A percentile compares a stretch with the other conserved stretches of the same genome.
phyloP scores from a whole-genome alignment of 1,284 basidiomycete genomes.

The Tilletia indica region DNA sequence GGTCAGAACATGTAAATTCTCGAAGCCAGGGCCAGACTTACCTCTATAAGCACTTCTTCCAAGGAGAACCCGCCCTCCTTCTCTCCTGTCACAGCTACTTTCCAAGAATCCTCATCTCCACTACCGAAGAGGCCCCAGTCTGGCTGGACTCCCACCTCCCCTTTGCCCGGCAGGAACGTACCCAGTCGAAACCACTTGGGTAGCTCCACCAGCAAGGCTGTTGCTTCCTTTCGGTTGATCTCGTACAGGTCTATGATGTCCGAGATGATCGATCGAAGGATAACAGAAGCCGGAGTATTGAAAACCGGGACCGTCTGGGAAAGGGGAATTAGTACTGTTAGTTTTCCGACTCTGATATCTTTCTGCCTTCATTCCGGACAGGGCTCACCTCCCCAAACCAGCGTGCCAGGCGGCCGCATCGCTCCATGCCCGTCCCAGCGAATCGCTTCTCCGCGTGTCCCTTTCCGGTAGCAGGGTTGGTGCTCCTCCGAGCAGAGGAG shows the following conservation, averaged over 20 bases:
- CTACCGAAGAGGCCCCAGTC: constrained; percentile 8
- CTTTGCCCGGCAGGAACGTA: constrained; percentile 61
- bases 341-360: no score
- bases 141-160: not conserved
- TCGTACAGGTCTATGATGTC: constrained; percentile 90
- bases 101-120: not conserved
- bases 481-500: constrained; percentile 22
- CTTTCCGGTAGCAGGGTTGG: constrained; percentile 42
- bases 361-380: no score
- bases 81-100: constrained; percentile 32
- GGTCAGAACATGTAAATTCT: not conserved
- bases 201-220: constrained; percentile 78
- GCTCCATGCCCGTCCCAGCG: constrained; percentile 39
- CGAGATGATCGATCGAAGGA: constrained; percentile 72
- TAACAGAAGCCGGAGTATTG: constrained; percentile 72
- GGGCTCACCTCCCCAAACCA: constrained; percentile 42
- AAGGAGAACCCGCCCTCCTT: constrained; percentile 39
- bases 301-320: constrained; percentile 72
- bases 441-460: constrained; percentile 41
- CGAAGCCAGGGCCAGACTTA: not conserved
- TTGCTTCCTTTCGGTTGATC: constrained; percentile 92
- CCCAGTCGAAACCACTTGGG: constrained; percentile 79
- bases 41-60: constrained; percentile 51
- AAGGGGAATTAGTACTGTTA: no score
- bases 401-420: constrained; percentile 31